Evolutionary conservation across 2,329 filamentous ascomycete genomes (phyloP), one percentile per base, ranked within the genome.

Genomic region (Pleurostoma richardsiae): DNA sequence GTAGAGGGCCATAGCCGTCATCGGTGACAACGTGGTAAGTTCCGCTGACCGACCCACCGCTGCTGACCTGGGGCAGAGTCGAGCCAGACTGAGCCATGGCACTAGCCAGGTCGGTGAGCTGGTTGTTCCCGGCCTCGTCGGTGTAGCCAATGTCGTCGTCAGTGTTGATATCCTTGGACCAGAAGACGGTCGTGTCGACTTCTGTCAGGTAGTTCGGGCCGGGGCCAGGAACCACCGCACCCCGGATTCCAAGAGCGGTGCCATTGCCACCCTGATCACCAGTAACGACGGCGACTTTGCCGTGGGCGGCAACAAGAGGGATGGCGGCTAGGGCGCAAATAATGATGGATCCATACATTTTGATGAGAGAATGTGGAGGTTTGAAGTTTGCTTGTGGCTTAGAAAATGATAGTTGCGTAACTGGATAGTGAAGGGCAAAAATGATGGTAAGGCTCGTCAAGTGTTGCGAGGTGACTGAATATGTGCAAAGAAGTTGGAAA

Each of bases 151-250:
- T 50, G 29, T 54, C 47, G 10, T 53, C 51, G 19, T 47, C 48
- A 10, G 45, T 45, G 56, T 64, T 63, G 19, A 48, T 52, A 41
- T 62, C 61, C 27, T 61, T 50, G 45, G 45, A 47, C 6, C 45
- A 38, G 11, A 54, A 54, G 30, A 54, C 52, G 8, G 52, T 61
- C 59, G 36, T 56, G 43, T 47, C 66, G 60, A 49, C 61, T 57
- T 41, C 63, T 56, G 56, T 67, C 61, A 52, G 57, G 44, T 5
- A 43, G 44, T 53, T 52, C 42, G 40, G 42, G 19, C 50, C 49
- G 28, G 49, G 49, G 10, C 50, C 42, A 7, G 53, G 46, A 42
- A 65, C 59, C 8, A 48, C 52, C 4, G 30, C 46, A 42, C 52
- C 55, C n/a, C 54, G 49, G 44, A 52, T 54, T 6, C 45, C 52